Base-by-base conservation (phyloP, 768 basidiomycete species). In the Pleurotus salmoneostramineus region DNA sequence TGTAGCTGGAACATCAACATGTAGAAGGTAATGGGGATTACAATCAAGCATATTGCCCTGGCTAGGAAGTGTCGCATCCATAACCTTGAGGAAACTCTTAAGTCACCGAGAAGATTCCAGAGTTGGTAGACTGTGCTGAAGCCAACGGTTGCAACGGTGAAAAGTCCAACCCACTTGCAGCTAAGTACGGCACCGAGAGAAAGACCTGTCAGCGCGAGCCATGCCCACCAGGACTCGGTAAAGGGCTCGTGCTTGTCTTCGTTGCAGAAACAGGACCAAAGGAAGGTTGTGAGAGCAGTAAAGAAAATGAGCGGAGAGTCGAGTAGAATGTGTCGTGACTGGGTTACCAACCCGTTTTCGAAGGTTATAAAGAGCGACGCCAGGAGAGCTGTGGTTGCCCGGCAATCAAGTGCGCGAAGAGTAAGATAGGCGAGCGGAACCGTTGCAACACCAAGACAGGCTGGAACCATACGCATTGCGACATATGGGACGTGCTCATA, bases 271-370 rank as follows among this genome's bases (percentile, higher is more conserved):
- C 89, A 85, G 61, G 85, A 81, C 88, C 95, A 99, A 56, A 91
- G 72, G 71, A 95, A 93, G 50, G 81, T 75, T 2, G 93, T 89
- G 33, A 97, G 84, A 0, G 93, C 93, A 21, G 95, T 98, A 78
- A 98, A 99, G 80, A 99, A 98, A 65, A 99, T 83, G 62, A 99
- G 83, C n/a, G 95, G 95, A 12, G 95, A 95, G 72, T 99, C 97
- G 69, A 99, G 89, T 48, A 99, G 90, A 71, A 99, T 98, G 66
- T 94, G 87, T 10, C 97, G 87, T 3, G 95, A 97, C 70, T 99
- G 97, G 10, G 96, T 97, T 70, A 96, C 78, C 62, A 98, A 77
- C 11, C 91, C 95, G 68, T 99, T 99, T 74, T 99, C 97, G 72
- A 99, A 98, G 1, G 89, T 94, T 75, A 99, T 79, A 72, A 98